These are phyloP conservation scores for Cornus florida DNA, from an alignment of 148 eudicot species.

Conservation along the genomic window DNA sequence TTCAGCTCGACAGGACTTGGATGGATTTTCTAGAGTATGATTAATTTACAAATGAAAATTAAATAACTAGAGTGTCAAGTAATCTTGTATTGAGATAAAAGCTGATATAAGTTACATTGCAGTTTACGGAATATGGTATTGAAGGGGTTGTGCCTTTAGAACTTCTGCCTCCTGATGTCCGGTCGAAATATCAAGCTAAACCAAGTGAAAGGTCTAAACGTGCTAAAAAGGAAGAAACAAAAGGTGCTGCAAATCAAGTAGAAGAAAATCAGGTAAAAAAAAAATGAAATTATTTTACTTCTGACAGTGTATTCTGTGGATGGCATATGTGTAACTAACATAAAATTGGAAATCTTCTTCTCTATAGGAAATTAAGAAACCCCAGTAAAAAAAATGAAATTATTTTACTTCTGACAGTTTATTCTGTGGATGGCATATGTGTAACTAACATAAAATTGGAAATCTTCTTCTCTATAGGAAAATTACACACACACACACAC, in stretches of 20 bases:
- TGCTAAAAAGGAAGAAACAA: conserved; percentile 85
- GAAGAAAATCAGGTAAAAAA: conserved; percentile 75
- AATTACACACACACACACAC: too few relatives aligned
- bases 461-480: background rate
- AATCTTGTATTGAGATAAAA: background rate
- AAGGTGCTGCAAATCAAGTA: conserved; percentile 50
- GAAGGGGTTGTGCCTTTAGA: conserved; percentile 96
- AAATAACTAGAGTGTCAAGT: background rate
- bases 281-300: background rate
- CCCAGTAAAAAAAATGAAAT: background rate
- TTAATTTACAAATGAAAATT: background rate
- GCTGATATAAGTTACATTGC: conserved; percentile 17
- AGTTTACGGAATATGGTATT: conserved; percentile 93
- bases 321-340: background rate
- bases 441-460: background rate
- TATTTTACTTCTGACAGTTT: background rate
- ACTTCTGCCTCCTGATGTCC: conserved; percentile 67
- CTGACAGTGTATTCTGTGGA: background rate
- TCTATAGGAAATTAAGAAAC: background rate
- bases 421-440: background rate
- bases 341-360: background rate
- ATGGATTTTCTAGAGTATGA: conserved; percentile 87
- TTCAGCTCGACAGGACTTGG: conserved; percentile 95
- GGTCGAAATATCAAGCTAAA: conserved; percentile 81
- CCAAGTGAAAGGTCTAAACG: conserved; percentile 83